Evolutionary conservation across 2,329 filamentous ascomycete species (phyloP), one percentile per base, ranked within the genome.

Genomic region (Pseudogymnoascus sp.): DNA sequence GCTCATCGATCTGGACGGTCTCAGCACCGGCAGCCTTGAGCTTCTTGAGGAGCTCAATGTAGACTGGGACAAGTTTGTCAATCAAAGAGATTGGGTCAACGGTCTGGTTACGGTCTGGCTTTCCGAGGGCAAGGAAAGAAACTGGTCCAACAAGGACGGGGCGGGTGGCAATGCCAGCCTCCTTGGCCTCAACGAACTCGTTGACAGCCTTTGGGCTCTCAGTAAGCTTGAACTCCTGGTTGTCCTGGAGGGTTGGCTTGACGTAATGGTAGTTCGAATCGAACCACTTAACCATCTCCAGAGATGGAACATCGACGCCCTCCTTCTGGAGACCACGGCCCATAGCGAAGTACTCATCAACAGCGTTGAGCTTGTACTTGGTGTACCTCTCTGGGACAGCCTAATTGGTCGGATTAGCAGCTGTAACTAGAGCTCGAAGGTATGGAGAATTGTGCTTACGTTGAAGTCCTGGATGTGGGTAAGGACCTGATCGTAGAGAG

Each of bases 241-340:
- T 89, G 82, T 97, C 88, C 81, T 97, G 92, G 71, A 99, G 86
- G 68, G 95, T 97, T 69, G 95, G 95, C 88, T 97, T 97, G 82
- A 97, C 95, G 80, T 99, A 99, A 86, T 97, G 95, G 88, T 99
- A 99, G 89, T 99, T 99, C 70, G 92, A 96, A 85, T 99, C 95
- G 77, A 99, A 99, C 95, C 95, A 99, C 86, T 99, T 99, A 74
- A 99, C 95, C 95, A 99, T 99, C 86, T 99, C 95, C 80, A 96
- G 83, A 75, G 84, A 86, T 72, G 93, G 91, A 70, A 97, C 95
- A 79, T 99, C 95, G 72, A 97, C 84, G 78, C 90, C 86, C 75
- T 87, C 86, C 87, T 91, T 96, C 82, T 99, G 95, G 82, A 96
- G 93, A 76, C 95, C 95, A 88, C 95, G 91, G 75, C 95, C 95